Base-by-base conservation (phyloP, 2,329 filamentous ascomycete species). In the Beauveria scarabaeidicola region DNA sequence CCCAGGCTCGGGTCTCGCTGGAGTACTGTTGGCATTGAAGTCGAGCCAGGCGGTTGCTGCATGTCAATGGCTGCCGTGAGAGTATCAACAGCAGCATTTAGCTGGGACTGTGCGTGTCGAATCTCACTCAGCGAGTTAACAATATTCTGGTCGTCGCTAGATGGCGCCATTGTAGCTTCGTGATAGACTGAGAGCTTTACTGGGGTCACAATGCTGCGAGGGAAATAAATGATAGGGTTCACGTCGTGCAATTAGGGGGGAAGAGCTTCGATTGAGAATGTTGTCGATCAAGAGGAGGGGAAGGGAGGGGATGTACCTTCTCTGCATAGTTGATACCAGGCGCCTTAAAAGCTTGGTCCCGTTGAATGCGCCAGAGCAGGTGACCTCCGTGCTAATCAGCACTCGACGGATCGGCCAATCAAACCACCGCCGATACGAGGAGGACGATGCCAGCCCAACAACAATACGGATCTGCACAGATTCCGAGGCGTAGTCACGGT, bases 81-180 rank as follows among this genome's bases (percentile, higher is more conserved):
- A n/a, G 70, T 66, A 48, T 78, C 72, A 27, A 80, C 66, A 4
- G 73, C 73, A 23, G 71, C 69, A 38, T 77, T 63, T 19, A 80
- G 69, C 52, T 74, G 70, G 11, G 70, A 64, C 63, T 80, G 78
- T 17, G 70, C 72, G 59, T 73, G 69, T 59, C 75, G 73, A 38
- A 80, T 76, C 53, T 77, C 71, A 41, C 70, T 72, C 59, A 78
- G 67, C 38, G 67, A 63, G 27, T 68, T 66, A 36, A 32, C 23
- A 36, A 54, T 50, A 38, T 40, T 50, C 44, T 32, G 48, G 44
- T 41, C 52, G 44, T 32, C 48, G n/a, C n/a, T 38, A n/a, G 51
- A 21, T 29, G 50, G 41, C 15, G 58, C 38, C 51, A 60, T 60
- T 60, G 44, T 51, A 48, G 58, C 48, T 50, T 57, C 19, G n/a